Conservation (phyloP, 352 stramenopile species). For the Phytophthora melonis region DNA sequence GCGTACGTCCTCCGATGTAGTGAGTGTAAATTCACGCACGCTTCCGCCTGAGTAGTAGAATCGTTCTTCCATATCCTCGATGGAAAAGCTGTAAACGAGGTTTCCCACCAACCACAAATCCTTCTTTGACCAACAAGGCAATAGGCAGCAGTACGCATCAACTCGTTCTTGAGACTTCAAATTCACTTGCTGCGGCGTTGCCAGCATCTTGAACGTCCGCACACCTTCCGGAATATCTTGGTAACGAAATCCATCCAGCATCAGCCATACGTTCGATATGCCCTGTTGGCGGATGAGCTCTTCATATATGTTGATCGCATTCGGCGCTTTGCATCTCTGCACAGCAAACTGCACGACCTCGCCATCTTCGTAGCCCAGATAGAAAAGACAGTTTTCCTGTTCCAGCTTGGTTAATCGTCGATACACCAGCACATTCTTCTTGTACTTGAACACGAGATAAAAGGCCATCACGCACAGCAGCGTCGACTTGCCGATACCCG, state of each 20-base stretch:
- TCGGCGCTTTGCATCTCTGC: too few species aligned
- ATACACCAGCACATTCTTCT: too few species aligned
- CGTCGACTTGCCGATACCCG: too few species aligned
- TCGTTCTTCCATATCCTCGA: constrained; percentile 18
- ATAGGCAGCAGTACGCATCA: constrained; percentile 26
- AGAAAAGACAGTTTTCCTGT: too few species aligned
- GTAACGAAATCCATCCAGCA: constrained; percentile 14
- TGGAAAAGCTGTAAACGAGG: neutral
- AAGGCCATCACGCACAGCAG: too few species aligned
- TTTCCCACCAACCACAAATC: constrained; percentile 12
- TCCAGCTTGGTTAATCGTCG: too few species aligned
- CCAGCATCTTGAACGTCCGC: constrained; percentile 31
- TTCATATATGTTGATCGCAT: too few species aligned
- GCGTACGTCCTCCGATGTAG: constrained; percentile 4
- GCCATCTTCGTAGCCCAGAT: too few species aligned
- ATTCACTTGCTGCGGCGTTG: constrained; percentile 33
- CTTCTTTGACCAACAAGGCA: constrained; percentile 21
- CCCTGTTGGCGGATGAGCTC: too few species aligned
- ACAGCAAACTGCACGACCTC: too few species aligned
- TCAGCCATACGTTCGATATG: constrained; percentile 16
- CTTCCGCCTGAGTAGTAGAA: constrained; percentile 30
- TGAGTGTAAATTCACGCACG: constrained; percentile 18
- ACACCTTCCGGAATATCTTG: constrained; percentile 7
- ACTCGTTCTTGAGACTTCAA: constrained; percentile 19
- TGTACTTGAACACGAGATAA: too few species aligned